phyloP scores from a whole-genome alignment of 371 early-diverging fungal species.

The Vairimorpha necatrix region DNA sequence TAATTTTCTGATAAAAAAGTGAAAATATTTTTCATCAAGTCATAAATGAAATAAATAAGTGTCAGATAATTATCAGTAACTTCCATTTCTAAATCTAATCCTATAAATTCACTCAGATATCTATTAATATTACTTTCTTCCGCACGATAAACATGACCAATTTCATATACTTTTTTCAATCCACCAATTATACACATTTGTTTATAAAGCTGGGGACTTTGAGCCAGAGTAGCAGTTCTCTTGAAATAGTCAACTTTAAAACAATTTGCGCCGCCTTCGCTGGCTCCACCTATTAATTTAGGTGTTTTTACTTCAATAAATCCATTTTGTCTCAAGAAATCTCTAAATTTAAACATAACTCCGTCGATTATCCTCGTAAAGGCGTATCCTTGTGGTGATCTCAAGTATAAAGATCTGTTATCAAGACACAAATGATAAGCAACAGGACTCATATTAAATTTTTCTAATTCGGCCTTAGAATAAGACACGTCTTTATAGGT shows the following conservation, averaged over 20 bases:
- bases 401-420: slow-evolving; percentile 86
- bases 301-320: slow-evolving; percentile 97
- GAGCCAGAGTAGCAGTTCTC: slow-evolving; percentile 83
- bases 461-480: slow-evolving; percentile 70
- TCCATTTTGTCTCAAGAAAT: slow-evolving; percentile 72
- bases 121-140: slow-evolving; percentile 96
- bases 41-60: slow-evolving; percentile 80
- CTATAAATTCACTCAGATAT: slow-evolving; percentile 98
- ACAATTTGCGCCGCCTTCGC: slow-evolving; percentile 97
- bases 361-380: slow-evolving; percentile 92
- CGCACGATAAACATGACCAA: slow-evolving; percentile 98
- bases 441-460: slow-evolving; percentile 66
- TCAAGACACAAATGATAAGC: slow-evolving; percentile 84
- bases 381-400: slow-evolving; percentile 89
- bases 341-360: slow-evolving; percentile 84
- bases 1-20: slow-evolving; percentile 74
- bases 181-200: slow-evolving; percentile 97
- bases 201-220: slow-evolving; percentile 98
- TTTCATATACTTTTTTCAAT: slow-evolving; percentile 93
- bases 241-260: slow-evolving; percentile 95
- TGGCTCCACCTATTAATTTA: slow-evolving; percentile 86
- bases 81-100: slow-evolving; percentile 98
- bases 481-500: slow-evolving; percentile 85
- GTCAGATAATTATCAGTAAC: slow-evolving; percentile 94
- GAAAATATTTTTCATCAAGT: slow-evolving; percentile 82